These are phyloP conservation scores for Backusella mclennaniae DNA, from an alignment of 192 early-diverging fungal species.

Conservation along the genomic window DNA sequence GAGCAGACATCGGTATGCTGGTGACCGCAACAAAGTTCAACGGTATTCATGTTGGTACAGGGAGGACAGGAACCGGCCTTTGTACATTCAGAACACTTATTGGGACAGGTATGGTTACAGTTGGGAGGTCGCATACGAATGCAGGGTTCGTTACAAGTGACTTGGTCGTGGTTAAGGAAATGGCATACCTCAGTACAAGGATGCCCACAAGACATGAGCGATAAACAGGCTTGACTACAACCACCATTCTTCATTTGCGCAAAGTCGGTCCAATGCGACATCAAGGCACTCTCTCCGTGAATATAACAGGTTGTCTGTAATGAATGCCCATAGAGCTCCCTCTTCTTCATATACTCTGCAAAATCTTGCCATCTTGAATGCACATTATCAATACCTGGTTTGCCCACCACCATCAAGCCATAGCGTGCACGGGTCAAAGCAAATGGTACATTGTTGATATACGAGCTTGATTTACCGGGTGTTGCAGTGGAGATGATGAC, in stretches of 20 bases:
- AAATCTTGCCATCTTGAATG: neutral
- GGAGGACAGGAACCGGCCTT: slow-evolving; percentile 18
- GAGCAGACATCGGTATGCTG: neutral
- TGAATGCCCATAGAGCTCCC: neutral
- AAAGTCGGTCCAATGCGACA: slow-evolving; percentile 12
- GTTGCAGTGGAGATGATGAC: slow-evolving; percentile 15
- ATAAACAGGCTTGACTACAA: slow-evolving; percentile 10
- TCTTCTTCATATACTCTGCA: slow-evolving; percentile 13
- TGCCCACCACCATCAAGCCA: slow-evolving; percentile 20
- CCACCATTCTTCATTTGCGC: slow-evolving; percentile 18
- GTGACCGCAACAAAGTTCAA: slow-evolving; percentile 10
- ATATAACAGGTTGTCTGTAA: neutral
- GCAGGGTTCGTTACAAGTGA: slow-evolving; percentile 14
- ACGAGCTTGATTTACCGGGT: neutral
- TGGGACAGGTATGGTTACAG: slow-evolving; percentile 20
- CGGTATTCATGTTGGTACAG: neutral
- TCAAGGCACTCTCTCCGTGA: neutral
- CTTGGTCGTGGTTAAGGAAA: neutral
- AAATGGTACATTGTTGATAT: slow-evolving; percentile 1
- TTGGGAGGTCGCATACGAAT: slow-evolving; percentile 4
- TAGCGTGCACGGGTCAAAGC: slow-evolving; percentile 24
- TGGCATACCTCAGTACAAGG: slow-evolving; percentile 28
- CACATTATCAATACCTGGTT: neutral
- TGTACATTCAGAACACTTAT: slow-evolving; percentile 17
- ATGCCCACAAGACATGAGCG: slow-evolving; percentile 25